Evolutionary conservation across 352 stramenopile genomes (phyloP), one percentile per base, ranked within the genome.

Genomic region (Pythium sp.): DNA sequence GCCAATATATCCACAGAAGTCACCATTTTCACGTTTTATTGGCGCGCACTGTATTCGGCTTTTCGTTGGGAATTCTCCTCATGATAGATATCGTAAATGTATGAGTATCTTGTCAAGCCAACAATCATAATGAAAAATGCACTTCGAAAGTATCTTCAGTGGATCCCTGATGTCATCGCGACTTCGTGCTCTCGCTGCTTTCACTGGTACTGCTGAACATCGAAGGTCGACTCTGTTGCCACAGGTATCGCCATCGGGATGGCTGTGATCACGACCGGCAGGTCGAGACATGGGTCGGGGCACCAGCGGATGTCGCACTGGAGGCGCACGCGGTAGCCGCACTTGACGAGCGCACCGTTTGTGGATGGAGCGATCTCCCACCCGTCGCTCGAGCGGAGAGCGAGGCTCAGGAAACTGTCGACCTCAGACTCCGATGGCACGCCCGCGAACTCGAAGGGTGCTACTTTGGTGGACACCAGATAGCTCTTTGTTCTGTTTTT

Each of bases 301-400:
- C 72, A 79, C 70, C 68, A 79, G 22, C 68, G 69, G 47, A 82
- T 82, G 54, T 85, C 75, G 57, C 75, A 85, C 56, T 75, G 67
- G 30, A 85, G 53, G 24, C 72, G 75, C 24, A 82, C 63, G 41
- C 55, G 65, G 61, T 85, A 85, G 24, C 58, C 55, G 47, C 73
- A 75, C 57, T 63, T 72, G 55, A 85, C 64, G 57, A 82, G 58
- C 41, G 54, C 51, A 14, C 72, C 72, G 3, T 53, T 51, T 6
- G 73, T 85, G 12, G 72, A 74, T 14, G 75, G 75, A 51, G 69
- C 67, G n/a, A 85, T 67, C n/a, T 66, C 36, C 14, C 58, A 24
- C 6, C 56, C 58, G 49, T 67, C 46, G 2, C 11, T 36, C 0
- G 58, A n/a, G 14, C 38, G 69, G 12, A 68, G 69, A 38, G 66